Percentiles rank a stretch among this genome's conserved stretches.
Conservation (phyloP, 345 rosid species). For the Erodium maritimum region DNA sequence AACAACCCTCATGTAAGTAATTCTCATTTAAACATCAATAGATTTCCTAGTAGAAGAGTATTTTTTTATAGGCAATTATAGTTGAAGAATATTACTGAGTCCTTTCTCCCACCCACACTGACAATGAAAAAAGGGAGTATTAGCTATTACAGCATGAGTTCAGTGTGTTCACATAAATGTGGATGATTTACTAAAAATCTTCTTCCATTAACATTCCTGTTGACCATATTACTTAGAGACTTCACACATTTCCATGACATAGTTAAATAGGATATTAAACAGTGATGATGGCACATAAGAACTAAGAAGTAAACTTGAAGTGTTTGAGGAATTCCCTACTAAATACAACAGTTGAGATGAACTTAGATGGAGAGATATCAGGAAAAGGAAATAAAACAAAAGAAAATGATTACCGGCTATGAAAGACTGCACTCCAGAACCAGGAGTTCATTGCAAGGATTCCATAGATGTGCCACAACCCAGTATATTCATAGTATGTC, state of each 20-base stretch:
- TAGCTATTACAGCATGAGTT: neutral
- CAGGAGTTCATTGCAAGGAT: constrained; percentile 64
- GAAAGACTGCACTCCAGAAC: constrained; percentile 88
- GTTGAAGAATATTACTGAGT: neutral
- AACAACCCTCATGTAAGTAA: too few relatives aligned
- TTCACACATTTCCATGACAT: too few relatives aligned
- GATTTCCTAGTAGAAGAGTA: too few relatives aligned
- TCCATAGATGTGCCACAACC: constrained; percentile 63
- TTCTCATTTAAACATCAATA: neutral
- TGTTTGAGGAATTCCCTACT: neutral
- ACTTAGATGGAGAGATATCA: neutral
- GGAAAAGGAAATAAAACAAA: neutral
- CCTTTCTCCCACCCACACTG: neutral
- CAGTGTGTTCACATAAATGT: neutral
- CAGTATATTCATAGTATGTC: constrained; percentile 65
- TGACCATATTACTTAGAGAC: too few relatives aligned
- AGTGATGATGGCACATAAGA: neutral
- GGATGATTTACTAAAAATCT: neutral
- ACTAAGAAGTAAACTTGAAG: neutral
- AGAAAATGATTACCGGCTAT: constrained; percentile 43
- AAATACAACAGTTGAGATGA: neutral
- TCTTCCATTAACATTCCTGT: too few relatives aligned
- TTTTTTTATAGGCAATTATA: neutral
- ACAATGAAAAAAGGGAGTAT: neutral
- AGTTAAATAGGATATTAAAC: neutral